Evolutionary conservation across 2,329 filamentous ascomycete species (phyloP).

Genomic region (Neonectria faginata): DNA sequence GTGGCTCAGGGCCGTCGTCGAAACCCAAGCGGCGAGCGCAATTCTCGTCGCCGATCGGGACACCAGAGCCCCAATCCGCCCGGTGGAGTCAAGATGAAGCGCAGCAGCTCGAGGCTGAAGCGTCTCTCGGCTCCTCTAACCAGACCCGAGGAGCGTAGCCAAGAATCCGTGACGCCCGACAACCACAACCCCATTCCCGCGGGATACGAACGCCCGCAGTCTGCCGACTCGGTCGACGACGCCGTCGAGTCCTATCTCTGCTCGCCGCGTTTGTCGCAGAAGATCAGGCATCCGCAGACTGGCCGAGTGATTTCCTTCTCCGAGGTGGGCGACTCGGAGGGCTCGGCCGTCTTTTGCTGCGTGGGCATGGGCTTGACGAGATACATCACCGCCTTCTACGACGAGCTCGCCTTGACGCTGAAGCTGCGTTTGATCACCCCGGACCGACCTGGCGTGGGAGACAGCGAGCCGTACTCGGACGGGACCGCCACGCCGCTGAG

Average conservation of each 20-base stretch:
- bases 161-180: conserved; percentile 45
- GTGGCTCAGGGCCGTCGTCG: conserved; percentile 71
- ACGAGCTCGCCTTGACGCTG: conserved; percentile 89
- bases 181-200: conserved; percentile 53
- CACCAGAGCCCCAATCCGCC: conserved; percentile 61
- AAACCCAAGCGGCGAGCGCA: conserved; percentile 60
- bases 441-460: conserved; percentile 92
- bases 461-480: conserved; percentile 86
- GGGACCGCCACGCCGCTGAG: conserved; percentile 86
- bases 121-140: conserved; percentile 65
- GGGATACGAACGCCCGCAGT: conserved; percentile 78
- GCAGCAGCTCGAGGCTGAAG: conserved; percentile 69
- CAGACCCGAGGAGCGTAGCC: conserved; percentile 52
- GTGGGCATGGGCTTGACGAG: conserved; percentile 97
- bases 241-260: conserved; percentile 87
- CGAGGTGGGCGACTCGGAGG: conserved; percentile 92
- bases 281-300: conserved; percentile 85
- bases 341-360: conserved; percentile 94
- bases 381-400: conserved; percentile 97
- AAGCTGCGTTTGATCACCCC: conserved; percentile 92
- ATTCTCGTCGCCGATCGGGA: conserved; percentile 59
- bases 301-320: conserved; percentile 94
- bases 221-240: conserved; percentile 87
- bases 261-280: conserved; percentile 87
- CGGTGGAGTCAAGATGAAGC: conserved; percentile 61